Base-by-base conservation (phyloP, 495 filamentous ascomycete species). In the Parachaetomium inaequale region DNA sequence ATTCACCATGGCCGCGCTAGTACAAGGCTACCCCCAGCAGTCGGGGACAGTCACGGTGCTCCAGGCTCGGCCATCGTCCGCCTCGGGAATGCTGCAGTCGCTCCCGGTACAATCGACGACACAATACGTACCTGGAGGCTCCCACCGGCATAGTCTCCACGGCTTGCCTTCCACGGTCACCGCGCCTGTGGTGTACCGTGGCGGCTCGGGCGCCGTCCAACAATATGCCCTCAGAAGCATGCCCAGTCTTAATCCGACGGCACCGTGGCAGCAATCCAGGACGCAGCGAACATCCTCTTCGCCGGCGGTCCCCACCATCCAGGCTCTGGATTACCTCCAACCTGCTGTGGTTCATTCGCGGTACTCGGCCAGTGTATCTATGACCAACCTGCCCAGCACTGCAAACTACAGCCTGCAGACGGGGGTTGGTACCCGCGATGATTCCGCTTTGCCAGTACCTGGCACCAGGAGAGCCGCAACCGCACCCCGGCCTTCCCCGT, bases 1-100 rank as follows among this genome's bases (percentile, higher is more conserved):
- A 63, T 65, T 59, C 70, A 85, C 64, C 71, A 96, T 96, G 91
- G 91, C 91, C 79, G 90, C 91, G 76, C 83, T 96, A 79, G 90
- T 94, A 76, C 91, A 96, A 82, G 84, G 91, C 64, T 92, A 93
- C 72, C 88, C 91, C 68, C 85, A 89, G 77, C 90, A 91, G 76
- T 85, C 86, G 73, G 84, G 84, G 70, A 89, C 88, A 63, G 84
- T 90, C 70, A 88, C 88, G 58, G 87, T 93, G 84, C 87, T 96
- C 65, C 89, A 92, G 72, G 84, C 88, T 63, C 86, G 89, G 68
- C 87, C 91, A 55, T 77, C 78, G 62, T 87, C 91, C 42, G 84
- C 89, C 42, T 86, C 87, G 28, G 89, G 88, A 63, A 83, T 84
- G 59, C 79, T 88, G 66, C 78, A 84, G 66, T 72, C 72, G 55